A percentile compares a stretch with the other conserved stretches of the same genome.
phyloP scores from a whole-genome alignment of 345 rosid species.

The Pseudoturritis turrita region DNA sequence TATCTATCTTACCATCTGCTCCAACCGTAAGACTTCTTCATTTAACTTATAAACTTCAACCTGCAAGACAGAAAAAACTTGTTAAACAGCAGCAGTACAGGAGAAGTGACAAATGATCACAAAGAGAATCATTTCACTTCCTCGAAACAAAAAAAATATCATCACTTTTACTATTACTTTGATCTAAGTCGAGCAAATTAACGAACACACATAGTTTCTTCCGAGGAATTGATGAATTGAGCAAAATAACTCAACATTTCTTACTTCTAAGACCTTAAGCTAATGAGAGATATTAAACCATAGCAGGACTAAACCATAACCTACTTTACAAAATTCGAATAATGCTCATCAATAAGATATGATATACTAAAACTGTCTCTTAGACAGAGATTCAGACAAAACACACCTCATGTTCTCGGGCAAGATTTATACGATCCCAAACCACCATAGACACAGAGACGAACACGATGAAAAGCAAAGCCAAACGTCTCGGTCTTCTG shows the following conservation, averaged over 20 bases:
- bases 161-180: background rate
- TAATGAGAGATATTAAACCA: background rate
- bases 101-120: background rate
- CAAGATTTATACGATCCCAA: constrained; percentile 90
- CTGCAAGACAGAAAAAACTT: background rate
- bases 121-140: background rate
- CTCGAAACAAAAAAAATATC: background rate
- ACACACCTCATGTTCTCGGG: constrained; percentile 65
- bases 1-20: constrained; percentile 24
- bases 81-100: background rate
- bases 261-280: background rate
- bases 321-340: background rate
- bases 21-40: constrained; percentile 30
- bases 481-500: constrained; percentile 67
- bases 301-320: background rate
- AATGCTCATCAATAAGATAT: background rate
- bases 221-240: background rate
- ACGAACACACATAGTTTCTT: background rate
- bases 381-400: background rate
- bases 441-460: constrained; percentile 51
- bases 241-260: background rate
- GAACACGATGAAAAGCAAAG: constrained; percentile 64
- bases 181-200: background rate
- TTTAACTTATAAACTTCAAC: constrained; percentile 22
- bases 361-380: background rate